Evolutionary conservation across 768 basidiomycete species (phyloP), one percentile per base, ranked within the genome.

Genomic region (Leccinum variicolor): DNA sequence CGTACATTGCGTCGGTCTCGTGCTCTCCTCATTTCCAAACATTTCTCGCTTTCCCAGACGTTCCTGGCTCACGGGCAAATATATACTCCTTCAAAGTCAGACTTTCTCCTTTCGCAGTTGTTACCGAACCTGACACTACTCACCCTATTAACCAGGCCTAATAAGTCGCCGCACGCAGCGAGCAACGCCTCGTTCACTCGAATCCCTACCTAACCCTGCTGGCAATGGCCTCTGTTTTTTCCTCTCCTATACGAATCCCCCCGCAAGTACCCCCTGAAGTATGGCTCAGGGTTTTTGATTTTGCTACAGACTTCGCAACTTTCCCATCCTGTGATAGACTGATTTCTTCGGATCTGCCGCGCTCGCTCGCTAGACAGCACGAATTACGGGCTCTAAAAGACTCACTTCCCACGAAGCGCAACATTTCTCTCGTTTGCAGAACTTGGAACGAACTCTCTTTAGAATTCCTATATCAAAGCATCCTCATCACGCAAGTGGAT

Each of bases 271-370:
- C 69, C 28, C 68, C 70, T 19, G 70, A 70, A 57, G 53, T 72
- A 41, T 72, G 70, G 70, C 60, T 68, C 17, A 63, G 47, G 43
- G 62, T 72, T 29, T 72, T 72, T 50, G 17, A 33, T 33, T 54
- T 64, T 31, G 66, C 66, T 11, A 61, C 68, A 5, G 52, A 60
- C 34, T 21, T 62, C 6, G 61, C 48, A 13, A 46, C 47, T 8
- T 50, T 61, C 33, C 52, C 69, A 33, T 51, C 57, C 29, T 64
- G 53, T 19, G 60, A 56, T 31, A 36, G 14, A 23, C 41, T 43
- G 11, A 29, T 53, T 48, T 58, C 52, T 26, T 59, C 60, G n/a
- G 66, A 66, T 39, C 50, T 70, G n/a, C 68, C 68, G 0, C 58
- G 36, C 36, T 10, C 50, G 29, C 56, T 70, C 23, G 58, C 58